phyloP scores from a whole-genome alignment of 148 eudicot genomes.

The Rhododendron simsii region DNA sequence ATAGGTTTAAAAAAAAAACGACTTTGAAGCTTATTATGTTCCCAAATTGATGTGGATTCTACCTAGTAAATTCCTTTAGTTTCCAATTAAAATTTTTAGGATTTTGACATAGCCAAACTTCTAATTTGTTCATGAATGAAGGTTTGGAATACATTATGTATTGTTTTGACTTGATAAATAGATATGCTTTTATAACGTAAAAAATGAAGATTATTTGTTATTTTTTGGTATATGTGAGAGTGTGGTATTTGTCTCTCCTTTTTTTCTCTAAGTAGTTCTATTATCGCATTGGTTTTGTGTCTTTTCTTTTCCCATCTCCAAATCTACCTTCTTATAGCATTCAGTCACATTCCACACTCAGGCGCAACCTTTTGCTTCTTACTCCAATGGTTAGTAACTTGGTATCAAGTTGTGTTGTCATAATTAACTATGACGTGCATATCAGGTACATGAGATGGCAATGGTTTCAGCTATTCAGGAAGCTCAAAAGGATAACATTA shows the following conservation, averaged over 20 bases:
- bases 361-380: background rate
- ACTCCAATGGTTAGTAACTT: background rate
- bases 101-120: background rate
- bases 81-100: background rate
- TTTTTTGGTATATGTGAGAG: background rate
- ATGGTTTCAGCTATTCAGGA: conserved; percentile 94
- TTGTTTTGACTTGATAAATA: background rate
- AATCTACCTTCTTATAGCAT: background rate
- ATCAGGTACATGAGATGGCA: conserved; percentile 96
- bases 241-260: background rate
- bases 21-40: background rate
- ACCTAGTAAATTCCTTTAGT: background rate
- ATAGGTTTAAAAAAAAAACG: background rate
- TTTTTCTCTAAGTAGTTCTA: background rate
- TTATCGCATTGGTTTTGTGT: background rate
- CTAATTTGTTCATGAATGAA: background rate
- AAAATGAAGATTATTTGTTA: background rate
- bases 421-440: conserved; percentile 7
- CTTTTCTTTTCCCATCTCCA: background rate
- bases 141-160: background rate
- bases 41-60: background rate
- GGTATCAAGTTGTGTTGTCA: background rate
- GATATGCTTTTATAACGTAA: background rate
- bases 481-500: conserved; percentile 90
- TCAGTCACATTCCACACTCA: background rate